phyloP scores from a whole-genome alignment of 2,329 filamentous ascomycete species.

The Penicillium sp. region DNA sequence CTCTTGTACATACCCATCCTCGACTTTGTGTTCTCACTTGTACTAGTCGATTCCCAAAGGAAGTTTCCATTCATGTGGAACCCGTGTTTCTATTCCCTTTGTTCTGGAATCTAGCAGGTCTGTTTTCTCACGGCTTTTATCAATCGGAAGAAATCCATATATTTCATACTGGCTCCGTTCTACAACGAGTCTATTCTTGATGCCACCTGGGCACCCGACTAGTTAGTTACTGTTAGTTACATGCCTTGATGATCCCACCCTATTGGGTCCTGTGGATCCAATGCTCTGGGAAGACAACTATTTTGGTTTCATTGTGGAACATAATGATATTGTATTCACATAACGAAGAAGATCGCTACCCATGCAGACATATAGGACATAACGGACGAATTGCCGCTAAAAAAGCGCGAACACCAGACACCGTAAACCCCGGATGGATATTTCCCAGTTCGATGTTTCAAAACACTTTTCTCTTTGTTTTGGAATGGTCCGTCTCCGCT shows the following conservation, averaged over 20 bases:
- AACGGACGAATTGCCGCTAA: constrained; percentile 22
- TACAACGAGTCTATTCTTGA: no score
- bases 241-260: no score
- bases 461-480: constrained; percentile 25
- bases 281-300: no score
- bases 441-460: constrained; percentile 27
- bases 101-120: constrained; percentile 28
- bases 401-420: constrained; percentile 29
- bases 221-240: no score
- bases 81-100: constrained; percentile 28
- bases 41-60: constrained; percentile 32
- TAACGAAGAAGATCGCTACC: constrained; percentile 28
- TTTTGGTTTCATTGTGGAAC: no score
- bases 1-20: constrained; percentile 22
- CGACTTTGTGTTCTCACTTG: constrained; percentile 28
- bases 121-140: constrained; percentile 16
- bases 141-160: constrained; percentile 14
- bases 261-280: no score
- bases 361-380: constrained; percentile 29
- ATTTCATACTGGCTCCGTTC: no score
- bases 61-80: constrained; percentile 23
- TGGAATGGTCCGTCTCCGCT: no score
- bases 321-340: constrained; percentile 30
- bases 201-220: no score
- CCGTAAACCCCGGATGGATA: constrained; percentile 29